Percentiles rank a stretch among this genome's conserved stretches.
These are phyloP conservation scores for Pyricularia sp. DNA, from an alignment of 2,329 filamentous ascomycete species.

Conservation along the genomic window DNA sequence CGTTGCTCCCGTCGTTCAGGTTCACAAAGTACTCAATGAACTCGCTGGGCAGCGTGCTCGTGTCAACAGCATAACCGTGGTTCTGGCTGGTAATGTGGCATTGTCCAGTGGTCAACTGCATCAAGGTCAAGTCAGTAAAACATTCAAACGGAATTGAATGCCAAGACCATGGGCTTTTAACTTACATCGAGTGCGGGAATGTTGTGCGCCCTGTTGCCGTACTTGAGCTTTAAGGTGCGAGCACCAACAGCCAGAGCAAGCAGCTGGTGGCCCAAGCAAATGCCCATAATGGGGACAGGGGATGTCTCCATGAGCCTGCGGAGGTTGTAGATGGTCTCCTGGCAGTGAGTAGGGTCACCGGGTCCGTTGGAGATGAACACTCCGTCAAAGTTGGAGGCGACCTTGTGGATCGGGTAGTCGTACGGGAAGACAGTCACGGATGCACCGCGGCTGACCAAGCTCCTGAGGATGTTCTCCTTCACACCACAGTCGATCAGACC, in stretches of 20 bases:
- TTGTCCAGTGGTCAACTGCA: conserved; percentile 71
- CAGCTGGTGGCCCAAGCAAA: conserved; percentile 95
- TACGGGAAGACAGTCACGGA: conserved; percentile 93
- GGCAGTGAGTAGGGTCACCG: conserved; percentile 95
- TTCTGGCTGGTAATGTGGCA: conserved; percentile 99
- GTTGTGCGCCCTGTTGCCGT: conserved; percentile 98
- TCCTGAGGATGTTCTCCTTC: conserved; percentile 98
- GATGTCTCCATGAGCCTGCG: conserved; percentile 84
- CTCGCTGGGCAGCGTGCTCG: conserved; percentile 68
- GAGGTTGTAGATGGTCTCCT: conserved; percentile 88
- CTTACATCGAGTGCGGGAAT: conserved; percentile 74
- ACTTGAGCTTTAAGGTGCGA: conserved; percentile 94
- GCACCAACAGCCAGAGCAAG: conserved; percentile 83
- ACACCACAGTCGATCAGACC: conserved; percentile 96
- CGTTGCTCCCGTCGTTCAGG: conserved; percentile 94
- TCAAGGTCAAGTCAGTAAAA: neutral
- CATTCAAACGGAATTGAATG: neutral
- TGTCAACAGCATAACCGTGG: conserved; percentile 93
- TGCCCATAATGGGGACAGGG: conserved; percentile 90
- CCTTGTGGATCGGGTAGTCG: conserved; percentile 97
- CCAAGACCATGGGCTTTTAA: neutral
- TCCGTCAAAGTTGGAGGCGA: conserved; percentile 94
- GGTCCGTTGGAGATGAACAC: conserved; percentile 99
- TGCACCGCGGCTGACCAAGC: conserved; percentile 81
- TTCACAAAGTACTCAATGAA: conserved; percentile 99